Evolutionary conservation across 495 filamentous ascomycete species (phyloP), one percentile per base, ranked within the genome.

Genomic region (Lophium mytilinum): DNA sequence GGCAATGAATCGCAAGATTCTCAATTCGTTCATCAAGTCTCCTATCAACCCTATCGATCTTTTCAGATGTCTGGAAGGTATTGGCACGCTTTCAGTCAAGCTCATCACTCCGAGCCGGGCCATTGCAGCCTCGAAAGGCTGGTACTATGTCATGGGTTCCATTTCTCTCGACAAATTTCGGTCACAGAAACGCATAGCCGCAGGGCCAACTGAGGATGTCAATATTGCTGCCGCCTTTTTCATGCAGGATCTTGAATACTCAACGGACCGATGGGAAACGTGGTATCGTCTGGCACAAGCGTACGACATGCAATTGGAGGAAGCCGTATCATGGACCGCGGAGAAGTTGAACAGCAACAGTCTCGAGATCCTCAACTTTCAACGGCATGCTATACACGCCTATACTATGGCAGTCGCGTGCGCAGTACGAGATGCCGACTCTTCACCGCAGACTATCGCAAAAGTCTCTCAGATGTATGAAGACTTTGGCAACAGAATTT

Each of bases 211-310:
- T 0, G 88, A 92, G 54, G 93, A 97, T 63, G 76, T 97, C 40
- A 84, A 92, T 50, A 84, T 91, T 40, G 91, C 88, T 3, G 81
- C 86, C 53, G 83, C 79, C 0, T 95, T 88, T 68, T 84, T 97
- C 66, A 77, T 85, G 53, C 83, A 90, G 57, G 92, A 97, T 62
- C 73, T 99, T 1, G 86, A 95, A 61, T 89, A 90, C 66, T 86
- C 83, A 14, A 81, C 83, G 1, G 85, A 91, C 30, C 82, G 84
- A 47, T 99, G 93, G 93, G 91, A 97, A 68, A 84, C 91, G 0
- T 99, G 93, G 94, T 96, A 92, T 69, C 83, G 93, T 47, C 77
- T 96, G 6, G 93, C 85, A 10, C 93, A 99, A 62, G 86, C 87
- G 19, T 94, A 92, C 67, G 93, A 97, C 67, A 82, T 84, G 21